Evolutionary conservation across 2,329 filamentous ascomycete species (phyloP), one percentile per base, ranked within the genome.

Genomic region (Coniella vitis): DNA sequence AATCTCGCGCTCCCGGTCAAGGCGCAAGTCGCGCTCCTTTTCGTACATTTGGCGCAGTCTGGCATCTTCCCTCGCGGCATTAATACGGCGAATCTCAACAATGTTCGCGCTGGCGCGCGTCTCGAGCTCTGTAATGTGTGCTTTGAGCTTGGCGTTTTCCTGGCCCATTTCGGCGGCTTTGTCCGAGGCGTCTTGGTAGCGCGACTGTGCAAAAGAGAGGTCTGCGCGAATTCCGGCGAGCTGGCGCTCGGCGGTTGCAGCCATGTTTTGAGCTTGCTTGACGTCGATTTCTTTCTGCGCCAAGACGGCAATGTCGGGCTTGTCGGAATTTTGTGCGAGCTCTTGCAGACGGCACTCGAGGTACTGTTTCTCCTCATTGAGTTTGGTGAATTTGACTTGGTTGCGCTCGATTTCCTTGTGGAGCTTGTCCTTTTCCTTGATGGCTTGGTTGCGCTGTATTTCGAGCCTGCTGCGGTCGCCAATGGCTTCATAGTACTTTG

Each of bases 181-280:
- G 29, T 71, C 70, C 8, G 77, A 79, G 1, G 76, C 73, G 19
- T 75, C 69, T 56, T 84, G 82, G 57, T 86, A 87, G 9, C 73
- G 67, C 4, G 70, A 69, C 45, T 78, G 74, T 12, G 72, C 66
- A 57, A 81, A 87, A 2, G 81, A 76, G 21, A 73, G 65, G 4
- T 81, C 76, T 13, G 66, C 68, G 22, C 74, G 64, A 1, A 62
- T 54, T 13, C 56, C 56, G 3, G 56, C 53, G 3, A 64, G 32
- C 45, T 65, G 69, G 57, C 69, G 70, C 54, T 73, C 65, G 3
- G 70, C 58, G 5, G 57, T 51, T 4, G 69, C 62, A 4, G 68
- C 64, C 45, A 68, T 66, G 4, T 67, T 59, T 17, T 65, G 66
- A 1, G 64, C 62, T 35, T 73, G 69, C 3, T 61, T 60, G 4